A percentile compares a stretch with the other conserved stretches of the same genome.
phyloP scores from a whole-genome alignment of 208 protist genomes.

The Angomonas deanei region DNA sequence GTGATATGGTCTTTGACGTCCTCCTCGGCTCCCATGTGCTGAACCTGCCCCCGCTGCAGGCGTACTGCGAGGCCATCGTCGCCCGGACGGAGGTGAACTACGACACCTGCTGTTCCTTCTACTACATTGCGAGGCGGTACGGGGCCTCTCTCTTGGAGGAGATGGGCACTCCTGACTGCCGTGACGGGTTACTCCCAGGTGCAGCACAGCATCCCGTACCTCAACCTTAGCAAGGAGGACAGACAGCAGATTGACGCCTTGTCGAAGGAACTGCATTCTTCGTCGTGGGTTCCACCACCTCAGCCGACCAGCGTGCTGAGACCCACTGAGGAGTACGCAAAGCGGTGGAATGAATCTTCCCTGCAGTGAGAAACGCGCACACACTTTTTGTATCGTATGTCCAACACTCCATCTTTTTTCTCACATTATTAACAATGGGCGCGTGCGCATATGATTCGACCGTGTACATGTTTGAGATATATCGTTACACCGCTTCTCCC shows the following conservation, averaged over 20 bases:
- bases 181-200: constrained; percentile 62
- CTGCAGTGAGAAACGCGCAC: background rate
- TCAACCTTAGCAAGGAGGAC: constrained; percentile 39
- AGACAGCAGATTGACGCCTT: constrained; percentile 50
- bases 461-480: no score
- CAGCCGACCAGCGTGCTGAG: constrained; percentile 44
- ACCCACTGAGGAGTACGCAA: constrained; percentile 34
- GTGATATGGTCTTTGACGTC: constrained; percentile 48
- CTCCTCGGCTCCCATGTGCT: constrained; percentile 68
- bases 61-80: constrained; percentile 68
- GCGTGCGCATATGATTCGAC: no score
- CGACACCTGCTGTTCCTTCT: constrained; percentile 65
- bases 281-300: constrained; percentile 56
- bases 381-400: background rate
- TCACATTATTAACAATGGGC: background rate
- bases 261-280: constrained; percentile 50
- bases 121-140: constrained; percentile 61
- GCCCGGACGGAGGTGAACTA: constrained; percentile 80
- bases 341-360: constrained; percentile 37
- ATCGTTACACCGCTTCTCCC: background rate
- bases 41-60: constrained; percentile 47
- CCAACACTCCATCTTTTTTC: no score
- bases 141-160: constrained; percentile 67
- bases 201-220: constrained; percentile 35
- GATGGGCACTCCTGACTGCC: constrained; percentile 63